Evolutionary conservation across 495 filamentous ascomycete species (phyloP).

Genomic region (Parathielavia appendiculata): DNA sequence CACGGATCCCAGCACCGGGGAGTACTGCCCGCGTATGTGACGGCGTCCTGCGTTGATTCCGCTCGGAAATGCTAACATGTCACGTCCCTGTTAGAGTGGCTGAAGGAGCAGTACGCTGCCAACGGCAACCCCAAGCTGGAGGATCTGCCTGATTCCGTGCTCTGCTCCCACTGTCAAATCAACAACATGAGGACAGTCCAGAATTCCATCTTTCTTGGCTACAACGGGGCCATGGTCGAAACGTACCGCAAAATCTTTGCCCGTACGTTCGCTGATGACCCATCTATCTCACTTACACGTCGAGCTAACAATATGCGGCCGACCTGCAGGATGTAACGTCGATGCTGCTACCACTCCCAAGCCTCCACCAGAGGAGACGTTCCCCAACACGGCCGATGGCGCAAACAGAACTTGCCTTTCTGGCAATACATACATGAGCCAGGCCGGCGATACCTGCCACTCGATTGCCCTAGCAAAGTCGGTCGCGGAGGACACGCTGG

Average conservation of each 20-base stretch:
- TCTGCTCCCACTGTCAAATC: constrained; percentile 5
- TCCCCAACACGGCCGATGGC: constrained; percentile 1
- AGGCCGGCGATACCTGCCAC: neutral
- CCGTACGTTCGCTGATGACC: neutral
- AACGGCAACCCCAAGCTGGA: neutral
- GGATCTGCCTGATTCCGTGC: neutral
- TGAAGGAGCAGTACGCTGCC: neutral
- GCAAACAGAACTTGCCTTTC: constrained; percentile 2
- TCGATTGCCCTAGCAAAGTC: neutral
- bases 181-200: constrained; percentile 5
- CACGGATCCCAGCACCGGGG: neutral
- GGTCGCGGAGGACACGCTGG: constrained; percentile 1
- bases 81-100: neutral
- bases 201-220: neutral
- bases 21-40: constrained; percentile 4
- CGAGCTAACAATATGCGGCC: neutral
- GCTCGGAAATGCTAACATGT: neutral
- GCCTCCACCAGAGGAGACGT: neutral
- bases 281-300: neutral
- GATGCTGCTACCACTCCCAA: neutral
- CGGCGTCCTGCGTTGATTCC: neutral
- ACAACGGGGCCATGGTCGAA: constrained; percentile 1
- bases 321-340: neutral
- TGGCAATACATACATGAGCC: neutral
- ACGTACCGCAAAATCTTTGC: neutral